Evolutionary conservation across 2,329 filamentous ascomycete genomes (phyloP).

Genomic region (Dryadomyces quercus-mongolicae): DNA sequence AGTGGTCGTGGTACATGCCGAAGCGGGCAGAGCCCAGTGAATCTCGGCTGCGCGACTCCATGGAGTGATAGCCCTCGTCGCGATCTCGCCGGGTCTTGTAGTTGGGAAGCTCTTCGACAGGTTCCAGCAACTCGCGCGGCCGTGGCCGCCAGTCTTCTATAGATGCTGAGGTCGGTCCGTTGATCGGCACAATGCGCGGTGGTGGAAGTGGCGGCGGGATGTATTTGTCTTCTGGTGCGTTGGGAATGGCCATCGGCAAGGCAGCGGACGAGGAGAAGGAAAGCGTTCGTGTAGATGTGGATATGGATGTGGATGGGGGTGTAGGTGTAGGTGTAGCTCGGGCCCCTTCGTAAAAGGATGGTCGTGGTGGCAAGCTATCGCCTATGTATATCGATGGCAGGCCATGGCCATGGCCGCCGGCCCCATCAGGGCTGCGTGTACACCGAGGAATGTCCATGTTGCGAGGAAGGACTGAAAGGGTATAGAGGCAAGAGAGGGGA

Average conservation of each 20-base stretch:
- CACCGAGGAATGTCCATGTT: slow-evolving; percentile 13
- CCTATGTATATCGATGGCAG: slow-evolving; percentile 15
- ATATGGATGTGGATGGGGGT: slow-evolving; percentile 15
- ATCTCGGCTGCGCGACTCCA: slow-evolving; percentile 9
- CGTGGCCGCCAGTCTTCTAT: slow-evolving; percentile 10
- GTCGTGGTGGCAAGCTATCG: slow-evolving; percentile 8
- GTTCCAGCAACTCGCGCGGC: slow-evolving; percentile 8
- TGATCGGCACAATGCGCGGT: slow-evolving; percentile 19
- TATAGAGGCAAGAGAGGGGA: no score
- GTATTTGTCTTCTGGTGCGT: slow-evolving; percentile 19
- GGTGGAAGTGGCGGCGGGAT: slow-evolving; percentile 25
- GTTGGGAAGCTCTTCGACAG: slow-evolving; percentile 10
- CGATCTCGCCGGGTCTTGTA: slow-evolving; percentile 13
- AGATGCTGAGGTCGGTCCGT: slow-evolving; percentile 12
- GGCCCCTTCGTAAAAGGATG: slow-evolving; percentile 2
- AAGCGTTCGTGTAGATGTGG: slow-evolving; percentile 11
- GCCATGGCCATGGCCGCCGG: slow-evolving; percentile 1
- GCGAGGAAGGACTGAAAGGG: not conserved
- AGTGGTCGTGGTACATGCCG: slow-evolving; percentile 37
- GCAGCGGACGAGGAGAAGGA: slow-evolving; percentile 20
- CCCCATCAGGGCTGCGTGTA: slow-evolving; percentile 4
- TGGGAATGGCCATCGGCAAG: slow-evolving; percentile 24
- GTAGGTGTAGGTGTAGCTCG: slow-evolving; percentile 4
- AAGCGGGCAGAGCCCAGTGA: slow-evolving; percentile 23
- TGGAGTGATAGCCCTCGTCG: slow-evolving; percentile 15